These are phyloP conservation scores for Wickerhamomyces alni DNA, from an alignment of 805 yeast genomes.

Conservation along the genomic window DNA sequence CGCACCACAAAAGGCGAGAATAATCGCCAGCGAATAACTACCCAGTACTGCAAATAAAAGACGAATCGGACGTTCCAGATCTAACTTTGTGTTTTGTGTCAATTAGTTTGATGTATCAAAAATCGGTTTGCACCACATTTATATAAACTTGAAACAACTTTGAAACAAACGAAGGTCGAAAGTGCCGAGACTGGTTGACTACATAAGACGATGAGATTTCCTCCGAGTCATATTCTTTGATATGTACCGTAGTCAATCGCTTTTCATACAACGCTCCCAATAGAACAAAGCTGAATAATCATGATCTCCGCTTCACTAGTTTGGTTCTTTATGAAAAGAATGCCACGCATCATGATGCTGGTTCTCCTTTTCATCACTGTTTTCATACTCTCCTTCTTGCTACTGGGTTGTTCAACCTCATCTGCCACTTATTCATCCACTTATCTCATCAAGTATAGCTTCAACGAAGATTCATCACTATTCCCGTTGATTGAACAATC, in stretches of 20 bases:
- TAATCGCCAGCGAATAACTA: too few species aligned
- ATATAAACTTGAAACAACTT: background rate
- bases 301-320: constrained; percentile 8
- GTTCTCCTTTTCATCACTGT: constrained; percentile 40
- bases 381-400: constrained; percentile 46
- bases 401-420: constrained; percentile 47
- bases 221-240: too few species aligned
- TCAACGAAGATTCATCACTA: constrained; percentile 40
- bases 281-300: background rate
- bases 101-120: background rate
- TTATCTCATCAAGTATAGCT: constrained; percentile 42
- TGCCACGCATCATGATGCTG: constrained; percentile 37
- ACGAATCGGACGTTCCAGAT: too few species aligned
- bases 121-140: background rate
- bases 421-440: constrained; percentile 39
- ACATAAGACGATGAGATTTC: too few species aligned
- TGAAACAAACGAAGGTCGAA: too few species aligned
- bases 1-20: too few species aligned
- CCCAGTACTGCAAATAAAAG: too few species aligned
- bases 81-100: too few species aligned
- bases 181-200: too few species aligned
- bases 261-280: too few species aligned
- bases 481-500: constrained; percentile 34
- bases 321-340: constrained; percentile 27
- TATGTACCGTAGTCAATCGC: too few species aligned